Evolutionary conservation across 768 basidiomycete genomes (phyloP).

Genomic region (Tulasnella sp.): DNA sequence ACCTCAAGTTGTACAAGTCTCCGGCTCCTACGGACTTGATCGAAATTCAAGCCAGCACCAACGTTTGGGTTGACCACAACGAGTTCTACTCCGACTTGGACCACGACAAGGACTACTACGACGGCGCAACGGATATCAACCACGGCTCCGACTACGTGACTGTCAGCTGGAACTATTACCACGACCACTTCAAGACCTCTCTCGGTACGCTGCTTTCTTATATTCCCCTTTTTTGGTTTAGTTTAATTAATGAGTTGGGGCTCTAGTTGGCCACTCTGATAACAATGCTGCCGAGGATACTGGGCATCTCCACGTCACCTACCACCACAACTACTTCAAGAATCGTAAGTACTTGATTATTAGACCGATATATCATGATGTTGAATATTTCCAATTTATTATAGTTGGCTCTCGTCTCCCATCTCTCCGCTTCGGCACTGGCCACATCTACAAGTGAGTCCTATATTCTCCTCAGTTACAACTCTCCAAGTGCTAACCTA

Average conservation of each 20-base stretch:
- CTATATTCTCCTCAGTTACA: neutral
- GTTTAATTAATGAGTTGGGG: no score
- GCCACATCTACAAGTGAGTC: slow-evolving; percentile 15
- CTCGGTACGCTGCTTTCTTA: slow-evolving; percentile 30
- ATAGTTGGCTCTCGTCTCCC: slow-evolving; percentile 35
- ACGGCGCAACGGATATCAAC: slow-evolving; percentile 46
- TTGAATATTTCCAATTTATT: neutral
- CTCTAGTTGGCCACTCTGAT: slow-evolving; percentile 31
- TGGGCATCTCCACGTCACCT: slow-evolving; percentile 13
- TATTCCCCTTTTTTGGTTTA: neutral
- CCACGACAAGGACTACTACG: slow-evolving; percentile 42
- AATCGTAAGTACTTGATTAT: neutral
- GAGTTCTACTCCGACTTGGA: slow-evolving; percentile 20
- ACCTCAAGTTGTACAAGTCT: slow-evolving; percentile 17
- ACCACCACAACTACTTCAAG: slow-evolving; percentile 21
- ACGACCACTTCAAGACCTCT: slow-evolving; percentile 45
- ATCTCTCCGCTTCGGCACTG: slow-evolving; percentile 44
- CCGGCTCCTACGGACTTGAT: slow-evolving; percentile 10
- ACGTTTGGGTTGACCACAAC: slow-evolving; percentile 19
- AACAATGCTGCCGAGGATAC: slow-evolving; percentile 35
- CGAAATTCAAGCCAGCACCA: slow-evolving; percentile 9
- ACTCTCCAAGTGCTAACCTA: neutral
- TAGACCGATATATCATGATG: neutral
- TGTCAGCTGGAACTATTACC: slow-evolving; percentile 11
- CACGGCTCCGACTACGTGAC: slow-evolving; percentile 41